phyloP scores from a whole-genome alignment of 352 stramenopile genomes.

The Elongisporangium undulatum region DNA sequence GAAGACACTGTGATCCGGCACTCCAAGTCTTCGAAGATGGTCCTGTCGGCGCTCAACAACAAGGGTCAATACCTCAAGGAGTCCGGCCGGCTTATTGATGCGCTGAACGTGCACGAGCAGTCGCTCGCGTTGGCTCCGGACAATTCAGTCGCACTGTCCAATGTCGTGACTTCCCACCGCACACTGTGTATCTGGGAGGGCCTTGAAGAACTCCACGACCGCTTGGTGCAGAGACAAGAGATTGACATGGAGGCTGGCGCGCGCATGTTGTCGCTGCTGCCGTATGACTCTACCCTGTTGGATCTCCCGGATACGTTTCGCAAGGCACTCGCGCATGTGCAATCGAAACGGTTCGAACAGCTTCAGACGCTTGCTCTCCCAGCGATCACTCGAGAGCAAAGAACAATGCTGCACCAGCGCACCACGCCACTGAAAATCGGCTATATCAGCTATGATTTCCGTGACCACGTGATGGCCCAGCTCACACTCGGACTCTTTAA shows the following conservation, averaged over 20 bases:
- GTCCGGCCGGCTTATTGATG: conserved; percentile 22
- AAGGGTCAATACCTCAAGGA: conserved; percentile 72
- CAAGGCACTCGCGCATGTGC: conserved; percentile 27
- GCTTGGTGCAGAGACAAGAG: conserved; percentile 16
- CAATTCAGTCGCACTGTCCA: conserved; percentile 31
- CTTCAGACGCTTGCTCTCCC: neutral
- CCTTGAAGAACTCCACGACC: conserved; percentile 43
- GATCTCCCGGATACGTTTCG: conserved; percentile 41
- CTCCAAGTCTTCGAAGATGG: conserved; percentile 4
- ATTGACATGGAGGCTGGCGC: neutral
- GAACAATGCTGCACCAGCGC: neutral
- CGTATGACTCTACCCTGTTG: conserved; percentile 74
- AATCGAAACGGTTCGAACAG: neutral
- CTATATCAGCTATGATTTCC: conserved; percentile 90
- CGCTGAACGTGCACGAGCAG: conserved; percentile 39
- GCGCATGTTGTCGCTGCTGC: conserved; percentile 25
- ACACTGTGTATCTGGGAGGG: conserved; percentile 58
- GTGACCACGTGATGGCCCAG: conserved; percentile 92
- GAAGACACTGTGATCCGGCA: conserved; percentile 35
- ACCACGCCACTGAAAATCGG: conserved; percentile 65
- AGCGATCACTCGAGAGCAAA: neutral
- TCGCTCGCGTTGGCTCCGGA: conserved; percentile 29
- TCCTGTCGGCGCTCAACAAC: conserved; percentile 54
- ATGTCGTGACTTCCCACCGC: conserved; percentile 45
- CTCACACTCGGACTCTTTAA: conserved; percentile 84